Evolutionary conservation across 129 eudicot genomes (phyloP).

Genomic region (Flaveria trinervia): DNA sequence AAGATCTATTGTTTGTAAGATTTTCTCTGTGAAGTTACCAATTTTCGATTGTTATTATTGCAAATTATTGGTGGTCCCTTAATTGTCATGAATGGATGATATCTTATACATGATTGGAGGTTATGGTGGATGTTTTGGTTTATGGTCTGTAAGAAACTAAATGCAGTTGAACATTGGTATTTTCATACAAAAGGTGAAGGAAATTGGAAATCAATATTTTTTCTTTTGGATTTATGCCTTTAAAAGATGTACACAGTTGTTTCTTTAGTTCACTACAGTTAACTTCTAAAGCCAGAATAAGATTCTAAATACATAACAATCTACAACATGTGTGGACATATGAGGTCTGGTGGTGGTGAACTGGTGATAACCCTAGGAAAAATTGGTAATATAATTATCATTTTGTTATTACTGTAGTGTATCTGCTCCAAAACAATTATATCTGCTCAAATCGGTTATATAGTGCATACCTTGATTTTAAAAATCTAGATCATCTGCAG

Average conservation of each 20-base stretch:
- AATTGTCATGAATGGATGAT: neutral
- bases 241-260: neutral
- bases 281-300: neutral
- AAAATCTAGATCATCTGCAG: neutral
- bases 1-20: neutral
- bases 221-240: neutral
- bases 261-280: neutral
- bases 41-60: no score
- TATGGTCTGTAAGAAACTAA: neutral
- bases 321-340: neutral
- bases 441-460: neutral
- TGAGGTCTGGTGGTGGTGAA: neutral
- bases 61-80: no score
- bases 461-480: neutral
- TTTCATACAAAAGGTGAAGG: neutral
- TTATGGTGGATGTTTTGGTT: slow-evolving; percentile 5
- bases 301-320: neutral
- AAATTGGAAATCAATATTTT: no score
- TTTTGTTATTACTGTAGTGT: neutral
- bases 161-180: neutral
- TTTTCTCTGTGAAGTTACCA: no score
- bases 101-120: neutral
- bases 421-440: neutral
- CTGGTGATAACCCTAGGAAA: neutral
- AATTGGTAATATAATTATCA: neutral